A percentile compares a stretch with the other conserved stretches of the same genome.
Conservation (phyloP, 257 asterid species). For the Forsythia viridissima region DNA sequence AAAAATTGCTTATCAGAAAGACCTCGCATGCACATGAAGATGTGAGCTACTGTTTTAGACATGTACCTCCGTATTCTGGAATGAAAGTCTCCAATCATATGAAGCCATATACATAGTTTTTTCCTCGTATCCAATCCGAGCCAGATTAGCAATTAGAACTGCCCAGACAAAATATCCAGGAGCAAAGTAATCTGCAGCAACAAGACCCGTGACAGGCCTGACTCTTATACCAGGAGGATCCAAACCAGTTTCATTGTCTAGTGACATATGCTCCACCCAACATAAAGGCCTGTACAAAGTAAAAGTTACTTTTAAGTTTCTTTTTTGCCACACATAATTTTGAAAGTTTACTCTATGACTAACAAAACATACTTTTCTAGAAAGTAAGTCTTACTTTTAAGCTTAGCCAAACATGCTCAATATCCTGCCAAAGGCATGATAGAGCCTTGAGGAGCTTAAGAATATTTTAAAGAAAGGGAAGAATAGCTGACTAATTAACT, state of each 20-base stretch:
- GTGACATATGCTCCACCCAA: slow-evolving; percentile 95
- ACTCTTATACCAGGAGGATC: slow-evolving; percentile 87
- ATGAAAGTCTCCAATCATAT: slow-evolving; percentile 95
- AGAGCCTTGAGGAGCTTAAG: not conserved
- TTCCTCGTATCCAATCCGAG: slow-evolving; percentile 92
- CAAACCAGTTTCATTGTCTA: slow-evolving; percentile 90
- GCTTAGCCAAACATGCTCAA: not conserved
- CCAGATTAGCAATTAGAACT: slow-evolving; percentile 83
- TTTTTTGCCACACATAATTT: not conserved
- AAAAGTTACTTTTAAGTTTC: not conserved
- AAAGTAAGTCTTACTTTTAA: not conserved
- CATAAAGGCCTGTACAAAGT: slow-evolving; percentile 72
- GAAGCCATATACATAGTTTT: slow-evolving; percentile 97
- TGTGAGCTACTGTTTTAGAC: not conserved
- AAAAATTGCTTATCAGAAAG: not conserved
- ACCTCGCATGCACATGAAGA: slow-evolving; percentile 1
- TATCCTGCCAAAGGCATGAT: not conserved
- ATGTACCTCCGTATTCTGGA: slow-evolving; percentile 90
- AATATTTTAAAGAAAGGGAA: not conserved
- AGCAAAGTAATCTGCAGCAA: slow-evolving; percentile 94
- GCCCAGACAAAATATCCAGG: slow-evolving; percentile 99
- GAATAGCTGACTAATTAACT: not conserved
- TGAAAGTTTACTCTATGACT: not conserved
- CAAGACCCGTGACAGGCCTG: slow-evolving; percentile 91
- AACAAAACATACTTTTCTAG: not conserved